Percentiles rank a stretch among this genome's conserved stretches.
Evolutionary conservation across 192 early-diverging fungal genomes (phyloP).

Genomic region (Entomortierella beljakovae): DNA sequence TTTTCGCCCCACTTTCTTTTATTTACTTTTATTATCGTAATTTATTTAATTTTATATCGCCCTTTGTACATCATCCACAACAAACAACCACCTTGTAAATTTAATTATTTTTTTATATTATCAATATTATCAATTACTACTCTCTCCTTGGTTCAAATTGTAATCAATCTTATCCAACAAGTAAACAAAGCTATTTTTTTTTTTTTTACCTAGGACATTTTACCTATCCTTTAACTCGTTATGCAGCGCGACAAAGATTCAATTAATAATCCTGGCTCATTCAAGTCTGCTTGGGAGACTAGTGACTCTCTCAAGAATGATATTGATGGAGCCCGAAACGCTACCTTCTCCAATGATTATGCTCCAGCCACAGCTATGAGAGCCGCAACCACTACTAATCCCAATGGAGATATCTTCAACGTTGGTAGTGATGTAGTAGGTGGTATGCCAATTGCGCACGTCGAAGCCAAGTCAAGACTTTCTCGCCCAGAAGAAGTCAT

Average conservation of each 20-base stretch:
- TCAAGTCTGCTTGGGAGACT: slow-evolving; percentile 9
- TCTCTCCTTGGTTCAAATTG: too few relatives aligned
- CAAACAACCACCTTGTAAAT: too few relatives aligned
- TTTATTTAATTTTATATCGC: too few relatives aligned
- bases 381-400: slow-evolving; percentile 15
- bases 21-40: too few relatives aligned
- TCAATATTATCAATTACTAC: too few relatives aligned
- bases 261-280: slow-evolving; percentile 36
- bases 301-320: neutral
- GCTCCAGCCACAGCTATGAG: slow-evolving; percentile 21
- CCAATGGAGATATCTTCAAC: slow-evolving; percentile 5
- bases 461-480: neutral
- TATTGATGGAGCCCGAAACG: neutral
- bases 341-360: neutral
- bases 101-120: too few relatives aligned
- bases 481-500: slow-evolving; percentile 12
- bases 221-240: neutral
- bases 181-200: neutral
- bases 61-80: too few relatives aligned
- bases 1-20: too few relatives aligned
- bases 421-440: slow-evolving; percentile 15
- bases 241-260: slow-evolving; percentile 30
- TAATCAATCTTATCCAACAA: too few relatives aligned
- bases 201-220: neutral
- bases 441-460: slow-evolving; percentile 6